Base-by-base conservation (phyloP, 2,329 filamentous ascomycete genomes). In the Tolypocladium inflatum region DNA sequence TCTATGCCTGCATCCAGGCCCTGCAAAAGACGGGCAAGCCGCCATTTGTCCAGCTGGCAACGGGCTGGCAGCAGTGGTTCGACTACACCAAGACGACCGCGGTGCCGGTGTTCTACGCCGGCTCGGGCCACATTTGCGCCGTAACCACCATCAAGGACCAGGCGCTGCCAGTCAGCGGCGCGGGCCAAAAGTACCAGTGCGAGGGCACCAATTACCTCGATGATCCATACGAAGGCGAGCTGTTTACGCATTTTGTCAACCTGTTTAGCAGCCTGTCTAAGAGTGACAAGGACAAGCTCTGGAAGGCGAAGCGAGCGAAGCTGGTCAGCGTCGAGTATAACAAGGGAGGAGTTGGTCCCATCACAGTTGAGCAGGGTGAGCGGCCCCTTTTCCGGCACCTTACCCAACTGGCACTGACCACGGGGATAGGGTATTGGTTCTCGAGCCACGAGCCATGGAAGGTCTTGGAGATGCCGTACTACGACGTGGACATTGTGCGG, bases 201-300 rank as follows among this genome's bases (percentile, higher is more conserved):
- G 73, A 76, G 59, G 67, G 65, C 39, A 62, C 58, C 6, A 63
- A 62, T 0, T 65, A 66, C 21, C 66, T 77, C 2, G 70, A 77
- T 50, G 74, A 76, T 55, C 74, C 74, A 1, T 76, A 74, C 51
- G 74, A 77, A 58, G 74, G 74, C 50, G 74, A 77, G 60, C 67
- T 76, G 0, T 70, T 77, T 41, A 72, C 72, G 0, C 75, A 70
- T 48, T 76, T 73, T 57, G 62, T 77, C 11, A 68, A 76, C 48
- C 72, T 76, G 58, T 76, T 75, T 41, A 66, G 67, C 3, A 62
- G 63, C 6, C 33, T 76, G 26, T 65, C 68, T 2, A 60, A 65
- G 19, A 57, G 64, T 0, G 72, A 76, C 4, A 73, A 71, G 55
- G 55, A 70, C 7, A 61, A 66, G 7, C 62, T 76, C 0, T 76